Conservation (phyloP, 2,329 filamentous ascomycete species). For the Arachnopeziza araneosa region DNA sequence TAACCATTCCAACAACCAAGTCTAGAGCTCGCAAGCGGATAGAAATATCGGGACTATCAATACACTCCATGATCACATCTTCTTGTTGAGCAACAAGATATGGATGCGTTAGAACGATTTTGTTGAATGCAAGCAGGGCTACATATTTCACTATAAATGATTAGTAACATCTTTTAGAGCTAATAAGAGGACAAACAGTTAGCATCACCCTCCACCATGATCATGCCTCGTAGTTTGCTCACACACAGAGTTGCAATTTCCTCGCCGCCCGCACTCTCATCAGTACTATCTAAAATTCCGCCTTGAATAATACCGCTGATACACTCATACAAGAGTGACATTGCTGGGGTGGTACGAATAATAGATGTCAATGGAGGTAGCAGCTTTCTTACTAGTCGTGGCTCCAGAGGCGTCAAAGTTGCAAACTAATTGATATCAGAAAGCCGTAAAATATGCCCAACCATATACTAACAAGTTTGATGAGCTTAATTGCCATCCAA, state of each 20-base stretch:
- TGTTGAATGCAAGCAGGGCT: conserved; percentile 88
- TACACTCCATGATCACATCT: conserved; percentile 92
- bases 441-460: conserved; percentile 54
- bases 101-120: conserved; percentile 84
- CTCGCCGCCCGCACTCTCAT: conserved; percentile 75
- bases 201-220: conserved; percentile 86
- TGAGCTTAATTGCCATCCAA: conserved; percentile 99
- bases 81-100: conserved; percentile 86
- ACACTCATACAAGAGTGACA: conserved; percentile 98
- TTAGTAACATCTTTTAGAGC: conserved; percentile 11
- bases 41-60: conserved; percentile 92
- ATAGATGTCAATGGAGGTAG: conserved; percentile 86
- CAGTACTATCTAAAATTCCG: conserved; percentile 79
- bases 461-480: conserved; percentile 68
- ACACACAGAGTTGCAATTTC: conserved; percentile 92
- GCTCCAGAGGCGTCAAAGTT: conserved; percentile 86
- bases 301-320: conserved; percentile 98
- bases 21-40: conserved; percentile 91
- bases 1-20: conserved; percentile 90
- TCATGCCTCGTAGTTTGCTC: conserved; percentile 87
- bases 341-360: conserved; percentile 89
- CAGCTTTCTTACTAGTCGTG: conserved; percentile 83
- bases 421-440: conserved; percentile 63
- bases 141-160: conserved; percentile 80
- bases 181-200: conserved; percentile 60